Base-by-base conservation (phyloP, 2,329 filamentous ascomycete species). In the Teratosphaeria epicoccoides region DNA sequence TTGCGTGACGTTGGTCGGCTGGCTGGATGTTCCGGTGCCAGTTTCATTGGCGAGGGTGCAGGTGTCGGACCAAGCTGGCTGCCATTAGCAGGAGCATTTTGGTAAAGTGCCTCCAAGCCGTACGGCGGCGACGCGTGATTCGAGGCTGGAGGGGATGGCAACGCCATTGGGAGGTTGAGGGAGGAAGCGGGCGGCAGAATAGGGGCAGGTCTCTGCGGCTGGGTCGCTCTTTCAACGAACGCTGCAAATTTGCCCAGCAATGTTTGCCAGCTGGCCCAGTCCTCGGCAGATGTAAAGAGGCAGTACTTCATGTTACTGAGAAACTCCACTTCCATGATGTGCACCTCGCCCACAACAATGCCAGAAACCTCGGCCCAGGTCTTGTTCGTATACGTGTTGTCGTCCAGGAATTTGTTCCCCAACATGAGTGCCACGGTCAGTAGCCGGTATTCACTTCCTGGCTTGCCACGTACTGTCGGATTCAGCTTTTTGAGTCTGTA, bases 241-340 rank as follows among this genome's bases (percentile, higher is more conserved):
- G 84, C 82, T 58, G 84, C 83, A 66, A 96, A 96, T 59, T 84
- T 85, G 49, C 85, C 80, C 50, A 97, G 75, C 67, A 89, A 89
- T 55, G 76, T 74, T 63, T 96, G 83, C 93, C 93, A 97, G 50
- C 83, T 79, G 47, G 82, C 78, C 93, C 93, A 98, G 66, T 95
- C 81, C 49, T 82, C 78, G 65, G 88, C 84, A 3, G 90, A 94
- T 3, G 88, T 88, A 66, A 91, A 83, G 6, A 98, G 75, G 61
- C 88, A 89, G 71, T 97, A 98, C 63, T 91, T 83, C 84, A 98
- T 95, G 70, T 97, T 97, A 75, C 91, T 96, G 57, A 98, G 75
- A 63, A 98, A 98, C 68, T 98, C 93, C n/a, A 98, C 93, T 68
- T 98, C 93, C 93, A 98, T 98, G 44, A 96, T 86, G 67, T 98